These are phyloP conservation scores for Cutaneotrichosporon sp. DNA, from an alignment of 1,284 basidiomycete genomes.

Conservation along the genomic window DNA sequence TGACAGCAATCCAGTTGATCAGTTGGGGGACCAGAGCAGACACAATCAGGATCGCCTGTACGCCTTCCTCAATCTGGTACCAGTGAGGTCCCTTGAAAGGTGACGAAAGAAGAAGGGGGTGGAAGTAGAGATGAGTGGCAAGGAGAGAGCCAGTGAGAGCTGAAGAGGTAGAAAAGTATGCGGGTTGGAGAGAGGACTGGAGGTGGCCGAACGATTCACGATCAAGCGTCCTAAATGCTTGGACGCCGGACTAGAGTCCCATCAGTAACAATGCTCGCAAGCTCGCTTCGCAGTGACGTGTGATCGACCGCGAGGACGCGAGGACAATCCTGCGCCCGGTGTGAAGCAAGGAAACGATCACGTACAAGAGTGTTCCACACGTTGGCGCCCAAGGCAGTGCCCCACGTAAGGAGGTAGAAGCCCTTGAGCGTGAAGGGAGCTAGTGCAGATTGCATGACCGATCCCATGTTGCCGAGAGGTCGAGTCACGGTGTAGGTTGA, in stretches of 20 bases:
- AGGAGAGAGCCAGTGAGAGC: conserved; percentile 57
- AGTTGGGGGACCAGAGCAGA: conserved; percentile 54
- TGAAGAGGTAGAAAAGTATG: conserved; percentile 66
- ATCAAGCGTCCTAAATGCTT: conserved; percentile 42
- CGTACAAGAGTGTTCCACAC: conserved; percentile 43
- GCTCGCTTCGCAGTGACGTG: neutral
- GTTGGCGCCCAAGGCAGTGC: conserved; percentile 44
- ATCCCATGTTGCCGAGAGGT: conserved; percentile 20
- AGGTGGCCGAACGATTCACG: conserved; percentile 66
- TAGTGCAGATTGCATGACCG: conserved; percentile 25
- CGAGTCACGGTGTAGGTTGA: neutral
- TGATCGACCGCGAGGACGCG: neutral
- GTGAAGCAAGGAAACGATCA: conserved; percentile 1
- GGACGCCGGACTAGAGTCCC: conserved; percentile 27
- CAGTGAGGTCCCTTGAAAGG: conserved; percentile 49
- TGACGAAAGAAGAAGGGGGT: conserved; percentile 56
- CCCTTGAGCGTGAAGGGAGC: conserved; percentile 47
- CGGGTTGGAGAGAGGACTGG: conserved; percentile 66
- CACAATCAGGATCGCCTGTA: conserved; percentile 62
- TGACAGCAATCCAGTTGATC: conserved; percentile 42
- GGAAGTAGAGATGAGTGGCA: conserved; percentile 59
- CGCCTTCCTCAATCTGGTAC: conserved; percentile 57
- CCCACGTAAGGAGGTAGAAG: conserved; percentile 48
- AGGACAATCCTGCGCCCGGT: no score
- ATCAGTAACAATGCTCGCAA: neutral